Evolutionary conservation across 176 grass and related monocot species (phyloP).

Genomic region (Dactylis glomerata): DNA sequence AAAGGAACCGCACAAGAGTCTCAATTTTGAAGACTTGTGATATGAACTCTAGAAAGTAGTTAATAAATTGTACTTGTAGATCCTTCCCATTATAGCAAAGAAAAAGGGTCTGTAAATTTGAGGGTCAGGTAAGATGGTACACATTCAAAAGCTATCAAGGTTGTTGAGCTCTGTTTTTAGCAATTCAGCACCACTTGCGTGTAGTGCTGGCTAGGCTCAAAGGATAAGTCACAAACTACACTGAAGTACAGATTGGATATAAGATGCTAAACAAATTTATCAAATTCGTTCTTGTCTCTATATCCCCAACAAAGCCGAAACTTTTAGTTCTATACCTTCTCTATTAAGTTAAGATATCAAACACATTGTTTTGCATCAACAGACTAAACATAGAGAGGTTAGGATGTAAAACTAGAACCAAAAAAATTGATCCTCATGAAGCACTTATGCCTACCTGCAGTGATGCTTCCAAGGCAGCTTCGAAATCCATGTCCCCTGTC

Average conservation of each 20-base stretch:
- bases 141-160: background rate
- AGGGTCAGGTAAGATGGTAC: background rate
- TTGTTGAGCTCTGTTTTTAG: background rate
- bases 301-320: slow-evolving; percentile 8
- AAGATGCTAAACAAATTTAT: background rate
- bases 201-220: slow-evolving; percentile 1
- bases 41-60: background rate
- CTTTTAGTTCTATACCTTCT: background rate
- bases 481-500: slow-evolving; percentile 42
- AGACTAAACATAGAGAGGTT: slow-evolving; percentile 10
- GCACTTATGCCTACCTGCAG: slow-evolving; percentile 41
- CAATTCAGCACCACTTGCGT: slow-evolving; percentile 1
- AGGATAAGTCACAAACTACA: background rate
- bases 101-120: background rate
- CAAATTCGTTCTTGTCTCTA: background rate
- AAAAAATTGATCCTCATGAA: slow-evolving; percentile 4
- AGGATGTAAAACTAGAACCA: background rate
- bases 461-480: slow-evolving; percentile 72
- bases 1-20: background rate
- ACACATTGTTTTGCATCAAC: background rate
- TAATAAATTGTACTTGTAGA: background rate
- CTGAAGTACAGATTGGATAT: background rate
- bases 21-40: background rate
- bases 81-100: background rate
- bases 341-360: background rate